Percentiles rank a stretch among this genome's conserved stretches.
These are phyloP conservation scores for Ascochyta viciae-villosae DNA, from an alignment of 2,329 filamentous ascomycete species.

Conservation along the genomic window DNA sequence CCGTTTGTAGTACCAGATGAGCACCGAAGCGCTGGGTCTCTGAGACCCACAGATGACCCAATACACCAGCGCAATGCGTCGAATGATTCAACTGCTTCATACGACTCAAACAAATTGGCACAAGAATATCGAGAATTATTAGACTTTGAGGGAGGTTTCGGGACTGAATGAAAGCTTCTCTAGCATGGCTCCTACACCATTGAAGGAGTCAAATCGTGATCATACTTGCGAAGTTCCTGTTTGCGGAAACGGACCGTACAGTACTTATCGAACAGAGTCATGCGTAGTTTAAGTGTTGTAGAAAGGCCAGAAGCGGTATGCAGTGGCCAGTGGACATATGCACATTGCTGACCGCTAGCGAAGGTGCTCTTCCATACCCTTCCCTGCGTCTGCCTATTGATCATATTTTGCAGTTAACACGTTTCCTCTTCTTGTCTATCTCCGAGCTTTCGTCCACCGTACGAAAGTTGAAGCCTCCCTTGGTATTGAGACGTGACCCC, in stretches of 20 bases:
- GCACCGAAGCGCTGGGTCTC: slow-evolving; percentile 1
- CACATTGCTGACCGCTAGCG: slow-evolving; percentile 1
- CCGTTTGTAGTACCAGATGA: slow-evolving; percentile 1
- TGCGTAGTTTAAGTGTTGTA: background rate
- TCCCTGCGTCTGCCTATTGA: background rate
- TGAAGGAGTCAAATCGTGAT: background rate
- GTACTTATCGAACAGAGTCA: background rate
- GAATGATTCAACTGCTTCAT: slow-evolving; percentile 19
- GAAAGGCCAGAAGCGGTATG: background rate
- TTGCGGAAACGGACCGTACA: background rate
- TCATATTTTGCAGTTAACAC: background rate
- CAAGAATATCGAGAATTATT: slow-evolving; percentile 37
- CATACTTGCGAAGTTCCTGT: no score
- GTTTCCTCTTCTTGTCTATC: background rate
- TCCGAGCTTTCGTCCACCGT: background rate
- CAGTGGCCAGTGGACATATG: background rate
- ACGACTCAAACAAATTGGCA: slow-evolving; percentile 31
- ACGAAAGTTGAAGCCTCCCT: background rate
- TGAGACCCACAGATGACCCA: slow-evolving; percentile 7
- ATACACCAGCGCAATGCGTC: slow-evolving; percentile 24
- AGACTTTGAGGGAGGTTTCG: slow-evolving; percentile 29
- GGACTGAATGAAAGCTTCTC: background rate
- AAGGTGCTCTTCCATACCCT: background rate
- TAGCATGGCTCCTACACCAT: background rate
- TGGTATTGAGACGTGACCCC: background rate